Base-by-base conservation (phyloP, 2,329 filamentous ascomycete genomes). In the Colletotrichum musae region DNA sequence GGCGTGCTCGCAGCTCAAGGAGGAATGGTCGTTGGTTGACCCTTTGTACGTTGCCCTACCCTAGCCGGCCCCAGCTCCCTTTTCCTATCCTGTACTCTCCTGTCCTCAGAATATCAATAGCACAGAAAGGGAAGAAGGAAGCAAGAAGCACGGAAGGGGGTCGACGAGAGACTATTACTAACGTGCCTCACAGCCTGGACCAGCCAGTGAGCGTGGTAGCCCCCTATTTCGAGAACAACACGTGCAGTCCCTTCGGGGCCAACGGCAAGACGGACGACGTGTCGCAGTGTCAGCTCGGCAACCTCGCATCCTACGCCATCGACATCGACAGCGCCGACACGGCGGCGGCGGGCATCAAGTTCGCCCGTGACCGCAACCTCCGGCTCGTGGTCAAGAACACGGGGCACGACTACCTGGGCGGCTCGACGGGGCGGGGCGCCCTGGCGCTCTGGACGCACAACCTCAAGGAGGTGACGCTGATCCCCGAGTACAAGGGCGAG, bases 361-460 rank as follows among this genome's bases (percentile, higher is more conserved):
- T 85, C 71, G 83, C 84, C 7, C 78, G 80, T 5, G 78, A 78
- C 18, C 73, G 77, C 5, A 85, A 86, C 73, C 76, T 87, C 56
- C 85, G 85, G 2, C 75, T 88, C 26, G 81, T 86, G 47, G 79
- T 88, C 58, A 81, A 82, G 64, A 86, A 87, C 76, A 88, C 86
- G 0, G 86, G 85, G 26, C 87, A 88, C 71, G 85, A 87, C 70
- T 77, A 72, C 66, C 69, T 80, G 1, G 82, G 84, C 3, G 78
- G 78, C 32, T 79, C 76, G 2, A 76, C 76, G 5, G 82, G 81
- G 0, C 73, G 73, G 0, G 79, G 80, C 1, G 73, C 77, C 2
- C 74, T 84, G 2, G 72, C 75, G 2, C 66, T 84, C 1, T 82
- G 81, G 82, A 83, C 78, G 26, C 77, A 81, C 63, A 75, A 80